Base-by-base conservation (phyloP, 495 filamentous ascomycete genomes). In the Annulohypoxylon bovei region DNA sequence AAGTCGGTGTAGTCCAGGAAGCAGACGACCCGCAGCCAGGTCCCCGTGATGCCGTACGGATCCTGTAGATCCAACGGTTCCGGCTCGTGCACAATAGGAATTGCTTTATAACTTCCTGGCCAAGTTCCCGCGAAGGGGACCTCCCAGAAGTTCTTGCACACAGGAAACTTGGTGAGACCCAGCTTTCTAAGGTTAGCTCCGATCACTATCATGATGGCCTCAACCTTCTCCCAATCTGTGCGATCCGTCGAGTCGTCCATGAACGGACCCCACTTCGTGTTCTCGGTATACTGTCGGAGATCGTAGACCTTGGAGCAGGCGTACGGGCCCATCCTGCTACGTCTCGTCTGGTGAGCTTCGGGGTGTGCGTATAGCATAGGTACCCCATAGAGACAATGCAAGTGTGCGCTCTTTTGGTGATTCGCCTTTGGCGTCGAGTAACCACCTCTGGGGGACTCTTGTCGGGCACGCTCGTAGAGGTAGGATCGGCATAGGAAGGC, bases 221-320 rank as follows among this genome's bases (percentile, higher is more conserved):
- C 89, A 20, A 90, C 75, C 79, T 88, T 90, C 74, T 92, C 89
- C 90, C 89, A 92, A 69, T 92, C 89, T 2, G 90, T 87, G 8
- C 72, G 74, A 28, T 79, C 76, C 6, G 72, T 76, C 1, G 83
- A 83, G 71, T 89, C 87, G 39, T 81, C 76, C 46, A 79, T 65
- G 74, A 89, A 92, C 0, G 90, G 89, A 0, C 89, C 90, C 89
- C 89, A 91, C 14, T 81, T 63, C 0, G 79, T 87, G 4, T 71
- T 68, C 4, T 79, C 72, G 0, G 84, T 88, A 76, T 90, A 89
- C 70, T 89, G 81, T 2, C 90, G 79, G 8, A 92, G 75, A 68
- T 92, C 88, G 66, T 91, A 92, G 12, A 91, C 88, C 65, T 84
- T 82, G 54, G 85, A 83, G 54, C 84, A 82, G 4, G 90, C 89